A percentile compares a stretch with the other conserved stretches of the same genome.
phyloP scores from a whole-genome alignment of 2,329 filamentous ascomycete genomes.

The Teratosphaeria nubilosa region DNA sequence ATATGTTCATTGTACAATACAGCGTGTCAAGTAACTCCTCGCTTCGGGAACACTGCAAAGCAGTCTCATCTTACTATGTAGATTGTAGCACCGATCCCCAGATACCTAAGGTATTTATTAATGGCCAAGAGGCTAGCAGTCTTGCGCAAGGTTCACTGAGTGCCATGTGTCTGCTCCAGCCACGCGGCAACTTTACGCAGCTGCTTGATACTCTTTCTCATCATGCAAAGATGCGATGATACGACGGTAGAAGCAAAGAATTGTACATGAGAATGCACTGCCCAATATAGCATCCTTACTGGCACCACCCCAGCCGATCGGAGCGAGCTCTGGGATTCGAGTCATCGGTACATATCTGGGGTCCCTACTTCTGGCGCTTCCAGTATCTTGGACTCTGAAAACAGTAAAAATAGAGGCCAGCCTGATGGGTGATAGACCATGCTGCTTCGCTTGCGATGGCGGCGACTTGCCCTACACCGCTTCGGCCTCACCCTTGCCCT shows the following conservation, averaged over 20 bases:
- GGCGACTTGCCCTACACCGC: not conserved
- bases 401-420: not conserved
- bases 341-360: not conserved
- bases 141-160: not conserved
- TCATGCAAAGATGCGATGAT: not conserved
- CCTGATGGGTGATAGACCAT: not conserved
- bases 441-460: not conserved
- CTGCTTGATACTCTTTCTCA: not conserved
- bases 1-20: not conserved
- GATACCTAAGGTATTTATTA: not conserved
- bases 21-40: not conserved
- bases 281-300: not conserved
- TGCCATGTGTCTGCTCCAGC: not conserved
- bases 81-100: too few species aligned
- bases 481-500: slow-evolving; percentile 1
- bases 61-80: too few species aligned
- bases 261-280: not conserved
- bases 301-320: not conserved
- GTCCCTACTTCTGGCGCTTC: not conserved
- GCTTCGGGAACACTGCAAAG: too few species aligned
- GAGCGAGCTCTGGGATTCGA: not conserved
- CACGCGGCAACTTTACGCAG: not conserved
- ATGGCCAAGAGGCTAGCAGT: not conserved
- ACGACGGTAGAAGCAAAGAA: not conserved
- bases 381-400: not conserved